Evolutionary conservation across 2,329 filamentous ascomycete genomes (phyloP).

Genomic region (Septoria petroselini): DNA sequence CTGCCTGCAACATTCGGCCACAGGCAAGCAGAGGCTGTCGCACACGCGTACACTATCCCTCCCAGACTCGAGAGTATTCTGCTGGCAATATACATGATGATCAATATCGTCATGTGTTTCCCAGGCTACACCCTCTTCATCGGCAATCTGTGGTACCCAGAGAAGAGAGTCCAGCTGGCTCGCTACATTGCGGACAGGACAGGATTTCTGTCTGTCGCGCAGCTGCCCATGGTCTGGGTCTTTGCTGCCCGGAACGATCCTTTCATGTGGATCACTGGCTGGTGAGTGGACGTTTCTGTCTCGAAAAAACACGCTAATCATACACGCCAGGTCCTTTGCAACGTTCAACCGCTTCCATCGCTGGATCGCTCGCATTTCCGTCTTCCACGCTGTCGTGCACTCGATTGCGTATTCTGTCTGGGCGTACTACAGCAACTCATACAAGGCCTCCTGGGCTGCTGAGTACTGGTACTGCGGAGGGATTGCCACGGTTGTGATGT

Average conservation of each 20-base stretch:
- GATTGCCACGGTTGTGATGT: conserved; percentile 47
- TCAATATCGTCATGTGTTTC: conserved; percentile 46
- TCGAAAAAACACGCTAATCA: not conserved
- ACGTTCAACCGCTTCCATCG: conserved; percentile 67
- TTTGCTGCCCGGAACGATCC: conserved; percentile 67
- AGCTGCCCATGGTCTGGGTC: conserved; percentile 63
- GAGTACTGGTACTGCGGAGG: conserved; percentile 54
- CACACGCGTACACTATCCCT: conserved; percentile 47
- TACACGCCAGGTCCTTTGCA: conserved; percentile 49
- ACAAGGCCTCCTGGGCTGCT: conserved; percentile 36
- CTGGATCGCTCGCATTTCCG: conserved; percentile 62
- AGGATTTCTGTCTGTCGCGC: conserved; percentile 61
- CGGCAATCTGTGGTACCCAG: conserved; percentile 46
- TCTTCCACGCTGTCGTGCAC: conserved; percentile 61
- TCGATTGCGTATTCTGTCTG: conserved; percentile 53
- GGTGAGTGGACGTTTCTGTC: conserved; percentile 38
- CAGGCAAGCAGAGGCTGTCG: conserved; percentile 42
- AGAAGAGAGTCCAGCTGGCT: conserved; percentile 40
- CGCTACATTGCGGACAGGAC: conserved; percentile 63
- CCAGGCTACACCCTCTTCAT: conserved; percentile 47
- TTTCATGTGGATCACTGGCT: conserved; percentile 64
- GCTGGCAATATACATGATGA: conserved; percentile 44
- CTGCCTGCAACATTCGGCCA: conserved; percentile 46
- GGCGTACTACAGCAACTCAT: conserved; percentile 44
- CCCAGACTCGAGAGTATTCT: conserved; percentile 49